These are phyloP conservation scores for Nicotiana paniculata DNA, from an alignment of 257 asterid genomes.

Conservation along the genomic window DNA sequence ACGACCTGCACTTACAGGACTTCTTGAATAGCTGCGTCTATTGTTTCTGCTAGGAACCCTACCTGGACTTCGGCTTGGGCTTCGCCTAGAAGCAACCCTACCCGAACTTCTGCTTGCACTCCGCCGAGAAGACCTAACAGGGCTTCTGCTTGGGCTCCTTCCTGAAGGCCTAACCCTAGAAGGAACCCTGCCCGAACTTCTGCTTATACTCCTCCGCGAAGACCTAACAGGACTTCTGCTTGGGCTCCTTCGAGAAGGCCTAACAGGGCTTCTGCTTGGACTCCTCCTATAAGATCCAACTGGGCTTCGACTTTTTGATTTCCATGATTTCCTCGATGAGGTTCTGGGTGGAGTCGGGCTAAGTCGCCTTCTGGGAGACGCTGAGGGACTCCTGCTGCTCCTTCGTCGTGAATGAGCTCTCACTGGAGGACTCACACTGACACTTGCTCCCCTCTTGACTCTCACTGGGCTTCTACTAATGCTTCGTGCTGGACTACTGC, in stretches of 20 bases:
- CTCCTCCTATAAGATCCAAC: conserved; percentile 60
- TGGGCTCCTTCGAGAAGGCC: conserved; percentile 61
- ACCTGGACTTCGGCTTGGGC: conserved; percentile 60
- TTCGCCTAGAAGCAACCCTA: conserved; percentile 51
- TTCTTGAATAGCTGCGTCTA: conserved; percentile 61
- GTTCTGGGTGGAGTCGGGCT: conserved; percentile 47
- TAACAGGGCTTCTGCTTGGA: conserved; percentile 39
- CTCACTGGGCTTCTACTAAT: conserved; percentile 34
- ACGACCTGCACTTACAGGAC: conserved; percentile 55
- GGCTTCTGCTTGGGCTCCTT: conserved; percentile 63
- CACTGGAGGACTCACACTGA: conserved; percentile 49
- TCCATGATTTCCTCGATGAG: conserved; percentile 44
- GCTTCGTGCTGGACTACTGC: conserved; percentile 36
- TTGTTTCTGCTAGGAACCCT: conserved; percentile 55
- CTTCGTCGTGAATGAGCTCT: conserved; percentile 30
- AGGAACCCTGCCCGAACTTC: conserved; percentile 34
- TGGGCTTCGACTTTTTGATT: conserved; percentile 40
- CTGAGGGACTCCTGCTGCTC: conserved; percentile 33
- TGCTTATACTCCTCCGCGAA: conserved; percentile 49
- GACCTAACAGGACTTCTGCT: conserved; percentile 70
- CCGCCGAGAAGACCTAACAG: conserved; percentile 45
- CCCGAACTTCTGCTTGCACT: conserved; percentile 88
- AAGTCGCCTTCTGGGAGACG: conserved; percentile 39
- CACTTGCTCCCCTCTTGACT: conserved; percentile 45
- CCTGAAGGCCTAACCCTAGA: conserved; percentile 25